These are phyloP conservation scores for Saturnispora mendoncae DNA, from an alignment of 805 yeast genomes.

Conservation along the genomic window DNA sequence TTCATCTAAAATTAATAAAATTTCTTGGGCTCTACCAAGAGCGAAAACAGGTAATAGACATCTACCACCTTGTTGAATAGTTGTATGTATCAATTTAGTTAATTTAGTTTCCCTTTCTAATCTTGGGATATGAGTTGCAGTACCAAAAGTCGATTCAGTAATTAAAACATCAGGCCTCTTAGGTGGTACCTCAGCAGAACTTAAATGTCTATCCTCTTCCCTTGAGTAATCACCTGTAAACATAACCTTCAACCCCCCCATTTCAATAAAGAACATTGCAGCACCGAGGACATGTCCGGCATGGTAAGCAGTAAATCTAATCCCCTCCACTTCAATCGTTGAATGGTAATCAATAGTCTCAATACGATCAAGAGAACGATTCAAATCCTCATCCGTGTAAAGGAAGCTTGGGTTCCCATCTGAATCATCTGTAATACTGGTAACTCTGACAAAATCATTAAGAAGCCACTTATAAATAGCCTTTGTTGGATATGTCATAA, in stretches of 20 bases:
- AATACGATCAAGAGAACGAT: conserved; percentile 77
- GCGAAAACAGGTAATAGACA: conserved; percentile 93
- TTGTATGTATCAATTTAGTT: conserved; percentile 74
- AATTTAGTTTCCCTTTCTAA: conserved; percentile 74
- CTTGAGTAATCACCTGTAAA: conserved; percentile 97
- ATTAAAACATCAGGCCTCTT: conserved; percentile 79
- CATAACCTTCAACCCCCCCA: conserved; percentile 79
- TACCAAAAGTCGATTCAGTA: conserved; percentile 95
- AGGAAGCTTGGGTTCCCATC: conserved; percentile 39
- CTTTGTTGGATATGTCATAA: conserved; percentile 98
- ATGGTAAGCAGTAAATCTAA: conserved; percentile 93
- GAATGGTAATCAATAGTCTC: conserved; percentile 95
- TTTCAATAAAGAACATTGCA: conserved; percentile 92
- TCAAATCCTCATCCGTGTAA: conserved; percentile 85
- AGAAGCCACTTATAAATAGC: conserved; percentile 95
- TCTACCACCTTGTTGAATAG: conserved; percentile 82
- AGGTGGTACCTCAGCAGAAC: conserved; percentile 91
- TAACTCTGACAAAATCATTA: conserved; percentile 89
- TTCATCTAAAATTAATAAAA: conserved; percentile 82
- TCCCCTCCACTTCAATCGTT: conserved; percentile 88
- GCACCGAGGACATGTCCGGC: conserved; percentile 99
- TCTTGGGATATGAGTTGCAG: conserved; percentile 93
- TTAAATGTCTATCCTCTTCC: conserved; percentile 91
- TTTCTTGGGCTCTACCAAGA: conserved; percentile 92
- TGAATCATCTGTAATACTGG: conserved; percentile 44